Base-by-base conservation (phyloP, 768 basidiomycete species). In the Cystofilobasidium capitatum region DNA sequence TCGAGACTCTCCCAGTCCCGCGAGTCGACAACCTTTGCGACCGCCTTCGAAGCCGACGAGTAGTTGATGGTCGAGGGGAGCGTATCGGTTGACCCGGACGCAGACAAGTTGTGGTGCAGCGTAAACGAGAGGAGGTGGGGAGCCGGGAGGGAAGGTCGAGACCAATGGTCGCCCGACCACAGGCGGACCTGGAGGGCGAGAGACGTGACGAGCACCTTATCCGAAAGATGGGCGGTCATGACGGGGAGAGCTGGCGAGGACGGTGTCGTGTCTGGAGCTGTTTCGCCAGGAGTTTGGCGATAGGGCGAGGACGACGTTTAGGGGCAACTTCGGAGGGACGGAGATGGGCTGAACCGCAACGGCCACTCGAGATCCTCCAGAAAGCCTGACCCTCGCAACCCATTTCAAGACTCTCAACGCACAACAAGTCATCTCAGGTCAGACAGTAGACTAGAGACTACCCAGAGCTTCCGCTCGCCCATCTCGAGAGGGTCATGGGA, bases 51-150 rank as follows among this genome's bases (percentile, higher is more conserved):
- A 0, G 68, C 57, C 8, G 62, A 59, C 35, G 68, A 69, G 63
- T 69, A 69, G 49, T 64, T 64, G 63, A 69, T 64, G 1, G 68
- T 62, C 12, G 40, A 42, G 22, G 60, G 60, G n/a, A 69, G 62
- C 26, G 44, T 42, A 24, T 69, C 68, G 17, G 61, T 65, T 20
- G 58, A 42, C n/a, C 51, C 68, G 3, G 68, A 63, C 6, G 47
- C 33, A 7, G 47, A 58, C 44, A 59, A 44, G 10, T 55, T 37
- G 26, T 63, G 57, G 26, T 26, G n/a, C 35, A 69, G 63, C 36
- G 63, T 47, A 16, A 69, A 44, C 12, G 55, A 49, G 49, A 69
- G 55, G 3, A 47, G 24, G 44, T 64, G 63, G 9, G 68, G 68
- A 0, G 55, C 35, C 8, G 68, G 62, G 2, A 26, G 57, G 5